These are phyloP conservation scores for Albugo laibachii DNA, from an alignment of 352 stramenopile species.

Conservation along the genomic window DNA sequence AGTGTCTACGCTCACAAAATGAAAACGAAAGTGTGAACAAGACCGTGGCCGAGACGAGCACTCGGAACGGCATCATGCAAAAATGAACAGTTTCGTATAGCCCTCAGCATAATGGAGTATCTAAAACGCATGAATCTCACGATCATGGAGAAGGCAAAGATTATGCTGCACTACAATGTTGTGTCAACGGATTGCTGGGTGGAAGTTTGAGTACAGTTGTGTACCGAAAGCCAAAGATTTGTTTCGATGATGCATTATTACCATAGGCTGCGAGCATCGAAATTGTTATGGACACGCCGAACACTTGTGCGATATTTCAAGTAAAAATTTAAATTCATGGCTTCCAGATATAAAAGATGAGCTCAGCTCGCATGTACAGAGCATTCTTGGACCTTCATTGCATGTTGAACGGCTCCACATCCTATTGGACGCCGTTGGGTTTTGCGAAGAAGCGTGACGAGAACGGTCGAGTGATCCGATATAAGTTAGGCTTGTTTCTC, in stretches of 20 bases:
- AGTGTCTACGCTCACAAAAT: slow-evolving; percentile 14
- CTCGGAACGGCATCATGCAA: slow-evolving; percentile 9
- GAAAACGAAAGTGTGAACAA: slow-evolving; percentile 12
- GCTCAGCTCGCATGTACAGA: too few relatives aligned
- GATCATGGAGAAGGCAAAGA: slow-evolving; percentile 10
- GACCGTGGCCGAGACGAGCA: slow-evolving; percentile 1
- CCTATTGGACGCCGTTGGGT: too few relatives aligned
- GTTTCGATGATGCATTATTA: not conserved
- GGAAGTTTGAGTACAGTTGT: slow-evolving; percentile 12
- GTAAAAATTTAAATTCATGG: too few relatives aligned
- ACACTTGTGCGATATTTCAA: too few relatives aligned
- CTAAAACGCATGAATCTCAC: slow-evolving; percentile 14
- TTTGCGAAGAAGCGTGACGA: too few relatives aligned
- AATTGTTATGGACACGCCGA: too few relatives aligned
- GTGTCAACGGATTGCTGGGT: slow-evolving; percentile 10
- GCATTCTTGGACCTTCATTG: too few relatives aligned
- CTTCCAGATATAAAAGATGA: too few relatives aligned
- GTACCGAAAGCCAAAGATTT: not conserved
- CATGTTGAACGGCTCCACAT: too few relatives aligned
- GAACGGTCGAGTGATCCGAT: too few relatives aligned
- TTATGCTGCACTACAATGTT: slow-evolving; percentile 12
- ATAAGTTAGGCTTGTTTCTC: too few relatives aligned
- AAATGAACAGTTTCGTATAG: slow-evolving; percentile 8
- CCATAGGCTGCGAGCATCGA: not conserved
- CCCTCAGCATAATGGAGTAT: slow-evolving; percentile 14